Base-by-base conservation (phyloP, 23 red algal genomes). In the Agarophyton chilense region DNA sequence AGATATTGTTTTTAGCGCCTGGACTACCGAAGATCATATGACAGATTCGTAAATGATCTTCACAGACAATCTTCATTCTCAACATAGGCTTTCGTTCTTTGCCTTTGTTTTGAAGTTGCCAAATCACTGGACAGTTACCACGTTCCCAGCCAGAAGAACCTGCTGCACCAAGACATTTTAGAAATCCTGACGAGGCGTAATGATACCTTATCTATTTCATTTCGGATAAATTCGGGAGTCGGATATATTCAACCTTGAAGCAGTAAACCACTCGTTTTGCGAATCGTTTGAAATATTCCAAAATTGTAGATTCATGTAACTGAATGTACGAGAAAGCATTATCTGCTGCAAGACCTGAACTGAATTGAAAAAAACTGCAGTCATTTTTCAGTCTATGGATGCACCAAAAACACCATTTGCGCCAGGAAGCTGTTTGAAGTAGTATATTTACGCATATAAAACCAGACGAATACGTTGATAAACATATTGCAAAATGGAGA, bases 11-110 rank as follows among this genome's bases (percentile, higher is more conserved):
- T 33, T 92, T 71, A 10, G 76, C 24, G 0, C 77, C 88, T 34
- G 88, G 75, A 34, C 38, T 16, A 2, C 88, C 77, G 39, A 92
- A 81, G 43, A 80, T 82, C 3, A 81, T 16, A 72, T 92, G 88
- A 54, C 88, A 92, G 28, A 92, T 92, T 0, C 41, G 56, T 3
- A 92, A 35, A 33, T 28, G 25, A 41, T 92, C 74, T 68, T 92
- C 88, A 72, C 88, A 92, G 10, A 92, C 76, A 67, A 74, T 77
- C 60, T 92, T 77, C 74, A 92, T 92, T 11, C 74, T 41, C 25
- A 42, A 2, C 24, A 52, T 71, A 4, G 76, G 76, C n/a, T 67
- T 72, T 29, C 61, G 45, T 0, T 72, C 45, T 12, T 73, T 66
- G 42, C 88, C 88, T 8, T 24, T 81, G 25, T 42, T 72, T 16